A percentile compares a stretch with the other conserved stretches of the same genome.
phyloP scores from a whole-genome alignment of 129 eudicot species.

The Artemisia annua region DNA sequence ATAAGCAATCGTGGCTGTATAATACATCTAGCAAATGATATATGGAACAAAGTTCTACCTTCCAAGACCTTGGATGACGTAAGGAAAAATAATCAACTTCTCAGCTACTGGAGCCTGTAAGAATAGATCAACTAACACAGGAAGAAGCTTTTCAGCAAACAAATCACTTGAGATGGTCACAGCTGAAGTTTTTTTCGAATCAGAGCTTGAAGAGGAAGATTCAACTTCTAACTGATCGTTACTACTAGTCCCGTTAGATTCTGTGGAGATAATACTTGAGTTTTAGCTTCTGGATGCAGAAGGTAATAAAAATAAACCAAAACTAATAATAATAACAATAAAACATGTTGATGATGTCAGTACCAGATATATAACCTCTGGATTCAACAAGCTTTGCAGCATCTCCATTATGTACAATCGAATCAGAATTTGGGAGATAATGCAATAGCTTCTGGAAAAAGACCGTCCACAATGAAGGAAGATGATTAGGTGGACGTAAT shows the following conservation, averaged over 20 bases:
- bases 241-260: conserved; percentile 39
- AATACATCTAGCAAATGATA: background rate
- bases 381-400: conserved; percentile 30
- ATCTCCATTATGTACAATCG: conserved; percentile 41
- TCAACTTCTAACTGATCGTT: conserved; percentile 33
- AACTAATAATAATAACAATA: conserved; percentile 11
- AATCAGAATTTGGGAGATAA: conserved; percentile 70
- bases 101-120: conserved; percentile 72
- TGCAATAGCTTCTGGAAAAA: conserved; percentile 65
- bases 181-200: conserved; percentile 19
- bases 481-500: conserved; percentile 77
- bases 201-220: conserved; percentile 38
- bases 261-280: conserved; percentile 33
- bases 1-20: background rate
- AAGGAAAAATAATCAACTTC: conserved; percentile 59
- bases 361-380: conserved; percentile 39
- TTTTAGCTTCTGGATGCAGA: background rate
- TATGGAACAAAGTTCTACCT: conserved; percentile 51
- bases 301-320: background rate
- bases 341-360: background rate
- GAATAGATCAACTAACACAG: conserved; percentile 73
- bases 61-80: conserved; percentile 72
- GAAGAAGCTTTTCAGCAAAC: conserved; percentile 86
- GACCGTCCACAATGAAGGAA: conserved; percentile 69
- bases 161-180: conserved; percentile 46